Evolutionary conservation across 2,329 filamentous ascomycete species (phyloP), one percentile per base, ranked within the genome.

Genomic region (Aspergillus aculeatus): DNA sequence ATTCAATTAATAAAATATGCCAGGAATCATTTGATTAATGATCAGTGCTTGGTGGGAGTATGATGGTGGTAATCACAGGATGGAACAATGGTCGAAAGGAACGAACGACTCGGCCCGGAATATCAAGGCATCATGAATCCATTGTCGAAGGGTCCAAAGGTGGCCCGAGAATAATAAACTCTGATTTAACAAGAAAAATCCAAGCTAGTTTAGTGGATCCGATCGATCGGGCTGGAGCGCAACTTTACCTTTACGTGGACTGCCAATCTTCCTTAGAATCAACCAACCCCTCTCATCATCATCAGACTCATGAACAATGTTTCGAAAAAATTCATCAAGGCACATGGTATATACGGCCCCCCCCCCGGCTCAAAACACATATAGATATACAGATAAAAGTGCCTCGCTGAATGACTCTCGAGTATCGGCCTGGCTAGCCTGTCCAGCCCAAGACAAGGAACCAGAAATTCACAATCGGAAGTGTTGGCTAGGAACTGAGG

Each of bases 121-220:
- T n/a, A 47, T 32, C 23, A 16, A 31, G 29, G 41, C 41, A 26
- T 48, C 53, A 55, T 47, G 24, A 48, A 35, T 32, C 29, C 44
- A 48, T 16, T 54, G 52, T 51, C 32, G 29, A 32, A 51, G 49
- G 26, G 26, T 31, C 49, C 26, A 11, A 47, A 24, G 23, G 47
- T 50, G 50, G 48, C 14, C 16, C 48, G 48, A 51, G 55, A 32
- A 57, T 44, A 31, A 16, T 51, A 57, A 57, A 57, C 48, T 50
- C 49, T 57, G 49, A 57, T 50, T 52, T 19, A 41, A 14, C 44
- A 47, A 24, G 23, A 53, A 56, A 61, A 62, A 57, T 60, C 26
- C 51, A 58, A 57, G 57, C 64, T 67, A 64, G 62, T 64, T 60
- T 62, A 63, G 65, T 67, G 64, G 64, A 66, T 60, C 64, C 64